Conservation (phyloP, 2,329 filamentous ascomycete species). For the Mariannaea sp. region DNA sequence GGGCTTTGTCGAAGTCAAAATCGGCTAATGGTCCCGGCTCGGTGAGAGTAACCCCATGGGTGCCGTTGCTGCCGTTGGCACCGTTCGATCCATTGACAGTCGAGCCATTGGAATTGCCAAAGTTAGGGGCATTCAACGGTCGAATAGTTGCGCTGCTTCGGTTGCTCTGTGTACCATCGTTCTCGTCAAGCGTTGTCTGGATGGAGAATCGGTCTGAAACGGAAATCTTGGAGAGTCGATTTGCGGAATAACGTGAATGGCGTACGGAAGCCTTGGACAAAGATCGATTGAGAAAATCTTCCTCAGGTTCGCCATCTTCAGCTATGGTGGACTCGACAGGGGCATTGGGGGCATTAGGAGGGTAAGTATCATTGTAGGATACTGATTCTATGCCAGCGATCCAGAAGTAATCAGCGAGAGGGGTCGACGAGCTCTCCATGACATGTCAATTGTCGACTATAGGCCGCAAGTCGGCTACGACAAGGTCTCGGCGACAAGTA, state of each 20-base stretch:
- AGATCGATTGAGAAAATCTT: conserved; percentile 41
- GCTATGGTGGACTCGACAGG: conserved; percentile 63
- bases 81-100: conserved; percentile 33
- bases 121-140: conserved; percentile 43
- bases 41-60: conserved; percentile 38
- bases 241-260: conserved; percentile 65
- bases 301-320: conserved; percentile 64
- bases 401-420: conserved; percentile 77
- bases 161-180: conserved; percentile 65
- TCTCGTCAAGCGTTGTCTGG: conserved; percentile 58
- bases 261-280: conserved; percentile 42
- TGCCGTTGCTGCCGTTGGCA: conserved; percentile 38
- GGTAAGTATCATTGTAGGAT: conserved; percentile 62
- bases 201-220: conserved; percentile 58
- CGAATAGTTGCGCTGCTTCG: conserved; percentile 69
- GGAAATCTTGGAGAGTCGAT: conserved; percentile 61
- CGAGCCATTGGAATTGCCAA: conserved; percentile 33
- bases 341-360: conserved; percentile 38
- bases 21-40: conserved; percentile 58
- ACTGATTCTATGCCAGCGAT: conserved; percentile 73
- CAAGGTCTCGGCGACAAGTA: conserved; percentile 9
- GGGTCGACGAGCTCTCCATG: conserved; percentile 66
- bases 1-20: conserved; percentile 90
- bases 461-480: conserved; percentile 32
- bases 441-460: conserved; percentile 47